Conservation (phyloP, 495 filamentous ascomycete species). For the Penicillium silybi region DNA sequence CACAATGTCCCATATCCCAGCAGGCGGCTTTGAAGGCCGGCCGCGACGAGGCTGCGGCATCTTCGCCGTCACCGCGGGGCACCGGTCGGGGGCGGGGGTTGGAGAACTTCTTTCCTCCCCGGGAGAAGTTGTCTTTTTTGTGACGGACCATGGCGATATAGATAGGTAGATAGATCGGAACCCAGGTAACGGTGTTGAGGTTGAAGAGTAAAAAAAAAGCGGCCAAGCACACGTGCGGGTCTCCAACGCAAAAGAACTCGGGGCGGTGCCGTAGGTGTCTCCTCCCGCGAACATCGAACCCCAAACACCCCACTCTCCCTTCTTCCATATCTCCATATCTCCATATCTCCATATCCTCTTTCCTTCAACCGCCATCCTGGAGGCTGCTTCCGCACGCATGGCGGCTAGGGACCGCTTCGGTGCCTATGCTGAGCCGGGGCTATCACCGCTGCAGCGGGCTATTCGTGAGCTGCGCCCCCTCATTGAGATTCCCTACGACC, state of each 20-base stretch:
- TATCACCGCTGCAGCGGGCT: constrained; percentile 87
- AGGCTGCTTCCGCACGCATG: constrained; percentile 92
- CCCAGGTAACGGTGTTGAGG: background rate
- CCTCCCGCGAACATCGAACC: constrained; percentile 9
- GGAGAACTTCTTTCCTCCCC: constrained; percentile 63
- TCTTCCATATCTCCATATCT: constrained; percentile 6
- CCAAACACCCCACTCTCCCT: constrained; percentile 3
- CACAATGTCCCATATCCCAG: constrained; percentile 97
- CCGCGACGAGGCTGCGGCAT: constrained; percentile 31
- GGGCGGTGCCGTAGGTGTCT: constrained; percentile 5
- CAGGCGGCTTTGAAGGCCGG: constrained; percentile 87
- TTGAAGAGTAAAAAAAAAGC: constrained; percentile 10
- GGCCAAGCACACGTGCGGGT: constrained; percentile 24
- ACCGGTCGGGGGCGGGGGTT: constrained; percentile 45
- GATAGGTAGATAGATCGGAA: background rate
- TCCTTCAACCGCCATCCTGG: constrained; percentile 54
- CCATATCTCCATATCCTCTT: constrained; percentile 1
- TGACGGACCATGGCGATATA: constrained; percentile 70
- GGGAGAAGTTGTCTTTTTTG: constrained; percentile 83
- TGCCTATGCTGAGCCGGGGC: constrained; percentile 69
- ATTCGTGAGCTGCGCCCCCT: constrained; percentile 57
- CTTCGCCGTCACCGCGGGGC: constrained; percentile 40
- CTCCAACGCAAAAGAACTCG: background rate
- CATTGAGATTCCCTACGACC: constrained; percentile 2
- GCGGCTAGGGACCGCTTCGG: constrained; percentile 94